Evolutionary conservation across 2,329 filamentous ascomycete species (phyloP), one percentile per base, ranked within the genome.

Genomic region (Helminthosporium solani): DNA sequence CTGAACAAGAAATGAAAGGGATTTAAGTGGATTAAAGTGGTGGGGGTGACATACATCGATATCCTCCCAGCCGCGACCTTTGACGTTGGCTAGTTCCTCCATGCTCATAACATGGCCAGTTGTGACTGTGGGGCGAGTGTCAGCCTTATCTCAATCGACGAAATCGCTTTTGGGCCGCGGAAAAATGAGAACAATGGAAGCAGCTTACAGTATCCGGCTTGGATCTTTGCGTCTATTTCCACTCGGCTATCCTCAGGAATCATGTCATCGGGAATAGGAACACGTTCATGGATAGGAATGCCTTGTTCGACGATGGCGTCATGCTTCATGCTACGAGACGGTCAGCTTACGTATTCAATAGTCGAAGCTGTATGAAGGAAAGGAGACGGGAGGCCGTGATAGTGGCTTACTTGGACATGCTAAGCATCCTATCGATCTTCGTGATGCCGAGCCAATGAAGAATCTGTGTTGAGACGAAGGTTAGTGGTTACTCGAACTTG

Each of bases 201-300:
- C 8, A 40, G 74, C 83, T 72, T 74, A 90, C 87, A 85, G 64
- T 85, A 85, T 18, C 83, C 94, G 50, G 92, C 90, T 60, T 92
- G 94, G 67, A 97, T 96, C 77, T 97, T 97, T 48, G 94, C 94
- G 71, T 97, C 94, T 64, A 97, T 99, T 72, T 99, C 94, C n/a
- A 97, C 94, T 56, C 92, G 80, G 42, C 90, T 95, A 72, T 97
- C 94, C 53, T 86, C 88, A 11, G 94, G 94, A 60, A 97, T 96
- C 81, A 94, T 84, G 25, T 94, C 87, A 56, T 95, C 90, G 3
- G 92, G 94, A 54, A 97, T 89, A 50, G 95, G 90, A 38, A 97
- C 85, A 50, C 91, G 82, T 74, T 96, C 90, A 61, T 87, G 80
- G 59, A 96, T 96, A 23, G 90, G 88, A 57, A 91, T 91, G 46